A percentile compares a stretch with the other conserved stretches of the same genome.
phyloP scores from a whole-genome alignment of 2,329 filamentous ascomycete genomes.

The Neonectria coccinea region DNA sequence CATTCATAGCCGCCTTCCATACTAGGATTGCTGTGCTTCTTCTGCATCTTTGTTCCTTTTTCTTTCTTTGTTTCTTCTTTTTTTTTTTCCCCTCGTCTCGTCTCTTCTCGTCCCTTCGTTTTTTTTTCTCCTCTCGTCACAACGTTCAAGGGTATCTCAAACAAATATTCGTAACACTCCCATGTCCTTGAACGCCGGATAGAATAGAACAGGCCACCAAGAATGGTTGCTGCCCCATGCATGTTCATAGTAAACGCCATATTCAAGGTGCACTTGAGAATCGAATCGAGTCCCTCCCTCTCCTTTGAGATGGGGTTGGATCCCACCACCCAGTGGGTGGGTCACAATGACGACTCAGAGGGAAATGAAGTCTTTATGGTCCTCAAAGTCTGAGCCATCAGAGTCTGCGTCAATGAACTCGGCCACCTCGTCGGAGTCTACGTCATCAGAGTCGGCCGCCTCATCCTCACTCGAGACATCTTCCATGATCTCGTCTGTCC shows the following conservation, averaged over 20 bases:
- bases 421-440: conserved; percentile 80
- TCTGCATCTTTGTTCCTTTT: conserved; percentile 29
- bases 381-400: conserved; percentile 66
- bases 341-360: conserved; percentile 45
- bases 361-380: conserved; percentile 70
- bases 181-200: conserved; percentile 34
- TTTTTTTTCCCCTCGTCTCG: conserved; percentile 28
- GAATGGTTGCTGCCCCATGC: conserved; percentile 7
- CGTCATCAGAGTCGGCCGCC: conserved; percentile 77
- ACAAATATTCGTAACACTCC: conserved; percentile 33
- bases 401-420: conserved; percentile 71
- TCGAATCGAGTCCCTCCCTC: conserved; percentile 7
- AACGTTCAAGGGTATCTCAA: conserved; percentile 39
- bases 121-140: conserved; percentile 11
- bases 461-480: conserved; percentile 86
- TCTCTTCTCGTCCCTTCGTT: conserved; percentile 27
- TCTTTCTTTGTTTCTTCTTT: conserved; percentile 29
- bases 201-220: conserved; percentile 7
- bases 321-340: background rate
- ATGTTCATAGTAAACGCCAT: conserved; percentile 32
- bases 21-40: background rate
- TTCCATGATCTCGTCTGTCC: conserved; percentile 67
- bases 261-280: conserved; percentile 19
- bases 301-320: background rate
- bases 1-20: background rate